A percentile compares a stretch with the other conserved stretches of the same genome.
Evolutionary conservation across 495 filamentous ascomycete genomes (phyloP).

Genomic region (Neurospora discreta): DNA sequence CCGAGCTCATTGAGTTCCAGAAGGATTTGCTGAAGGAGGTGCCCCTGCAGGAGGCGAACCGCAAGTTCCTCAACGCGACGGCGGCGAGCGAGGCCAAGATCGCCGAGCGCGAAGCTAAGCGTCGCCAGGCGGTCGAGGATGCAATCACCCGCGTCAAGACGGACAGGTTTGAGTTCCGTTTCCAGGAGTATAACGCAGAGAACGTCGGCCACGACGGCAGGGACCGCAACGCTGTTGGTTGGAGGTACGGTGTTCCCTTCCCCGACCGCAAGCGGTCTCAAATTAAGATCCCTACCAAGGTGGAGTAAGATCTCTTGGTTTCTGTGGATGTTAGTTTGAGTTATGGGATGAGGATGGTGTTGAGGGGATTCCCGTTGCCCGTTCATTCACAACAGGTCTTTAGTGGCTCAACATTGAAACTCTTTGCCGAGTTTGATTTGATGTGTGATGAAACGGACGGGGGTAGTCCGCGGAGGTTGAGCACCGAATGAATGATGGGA

Average conservation of each 20-base stretch:
- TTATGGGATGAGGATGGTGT: not conserved
- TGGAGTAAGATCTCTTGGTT: constrained; percentile 12
- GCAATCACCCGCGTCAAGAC: constrained; percentile 34
- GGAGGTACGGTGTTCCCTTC: constrained; percentile 41
- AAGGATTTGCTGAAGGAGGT: constrained; percentile 24
- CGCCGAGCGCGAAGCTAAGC: constrained; percentile 30
- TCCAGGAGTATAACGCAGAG: constrained; percentile 50
- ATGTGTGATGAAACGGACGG: not conserved
- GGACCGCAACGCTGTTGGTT: constrained; percentile 45
- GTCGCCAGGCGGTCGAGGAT: constrained; percentile 28
- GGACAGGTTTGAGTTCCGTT: constrained; percentile 65
- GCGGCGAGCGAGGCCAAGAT: constrained; percentile 23
- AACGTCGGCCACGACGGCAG: constrained; percentile 37
- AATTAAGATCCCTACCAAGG: constrained; percentile 37
- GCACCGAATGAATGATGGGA: not conserved
- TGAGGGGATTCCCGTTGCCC: not conserved
- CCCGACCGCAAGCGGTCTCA: constrained; percentile 36
- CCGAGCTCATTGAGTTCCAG: constrained; percentile 62
- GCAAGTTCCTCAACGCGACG: constrained; percentile 15
- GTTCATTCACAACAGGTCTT: not conserved
- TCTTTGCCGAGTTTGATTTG: not conserved
- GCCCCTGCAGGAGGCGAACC: constrained; percentile 24
- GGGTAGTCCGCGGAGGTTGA: not conserved
- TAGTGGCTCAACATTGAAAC: not conserved
- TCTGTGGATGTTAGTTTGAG: not conserved